Percentiles rank a stretch among this genome's conserved stretches.
phyloP scores from a whole-genome alignment of 2,329 filamentous ascomycete genomes.

The Exophiala phaeomuriformis region DNA sequence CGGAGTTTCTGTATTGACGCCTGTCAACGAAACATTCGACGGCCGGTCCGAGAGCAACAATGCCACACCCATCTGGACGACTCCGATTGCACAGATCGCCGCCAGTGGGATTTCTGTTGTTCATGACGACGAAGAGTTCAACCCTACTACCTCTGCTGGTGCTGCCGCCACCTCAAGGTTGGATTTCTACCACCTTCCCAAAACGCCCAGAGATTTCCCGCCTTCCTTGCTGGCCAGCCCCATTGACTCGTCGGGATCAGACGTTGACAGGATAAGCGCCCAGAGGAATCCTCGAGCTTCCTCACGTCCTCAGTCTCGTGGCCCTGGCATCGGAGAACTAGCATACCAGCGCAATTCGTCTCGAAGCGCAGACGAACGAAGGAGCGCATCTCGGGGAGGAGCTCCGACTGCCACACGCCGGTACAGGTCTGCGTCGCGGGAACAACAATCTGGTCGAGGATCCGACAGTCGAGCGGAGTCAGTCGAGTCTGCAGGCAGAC shows the following conservation, averaged over 20 bases:
- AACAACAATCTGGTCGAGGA: background rate
- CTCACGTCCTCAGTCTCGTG: conserved; percentile 15
- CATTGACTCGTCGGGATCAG: conserved; percentile 2
- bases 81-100: conserved; percentile 10
- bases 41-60: conserved; percentile 17
- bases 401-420: background rate
- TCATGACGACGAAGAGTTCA: background rate
- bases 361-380: background rate
- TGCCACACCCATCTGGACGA: conserved; percentile 16
- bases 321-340: conserved; percentile 15
- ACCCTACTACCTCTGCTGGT: background rate
- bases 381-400: background rate
- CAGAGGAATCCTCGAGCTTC: background rate
- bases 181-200: background rate
- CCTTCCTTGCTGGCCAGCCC: conserved; percentile 9
- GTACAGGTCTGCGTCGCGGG: conserved; percentile 14
- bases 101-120: background rate
- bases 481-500: conserved; percentile 7
- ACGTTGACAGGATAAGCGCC: conserved; percentile 3
- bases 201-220: background rate
- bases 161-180: too few species aligned
- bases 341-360: conserved; percentile 17
- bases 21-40: conserved; percentile 19
- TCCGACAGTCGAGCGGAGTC: conserved; percentile 4
- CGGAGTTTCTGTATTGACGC: conserved; percentile 17